Evolutionary conservation across 1,284 basidiomycete genomes (phyloP).

Genomic region (Mycosarcoma maydis): DNA sequence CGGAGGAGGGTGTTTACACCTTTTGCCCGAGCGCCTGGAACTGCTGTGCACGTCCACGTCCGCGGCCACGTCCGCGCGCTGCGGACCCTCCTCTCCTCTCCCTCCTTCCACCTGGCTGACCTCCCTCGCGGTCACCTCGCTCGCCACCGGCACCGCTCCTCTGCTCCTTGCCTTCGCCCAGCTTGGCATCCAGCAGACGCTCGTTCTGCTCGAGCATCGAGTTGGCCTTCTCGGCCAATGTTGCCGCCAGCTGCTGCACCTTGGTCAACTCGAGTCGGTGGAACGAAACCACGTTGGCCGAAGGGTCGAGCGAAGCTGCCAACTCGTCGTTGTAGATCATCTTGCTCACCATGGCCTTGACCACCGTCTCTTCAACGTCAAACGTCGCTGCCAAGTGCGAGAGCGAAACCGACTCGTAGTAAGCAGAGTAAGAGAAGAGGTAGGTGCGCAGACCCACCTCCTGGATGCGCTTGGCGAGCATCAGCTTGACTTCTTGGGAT

Average conservation of each 20-base stretch:
- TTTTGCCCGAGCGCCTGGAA: conserved; percentile 59
- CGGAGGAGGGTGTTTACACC: conserved; percentile 29
- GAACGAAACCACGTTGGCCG: conserved; percentile 83
- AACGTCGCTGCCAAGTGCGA: conserved; percentile 87
- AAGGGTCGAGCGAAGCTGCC: conserved; percentile 87
- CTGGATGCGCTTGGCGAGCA: conserved; percentile 96
- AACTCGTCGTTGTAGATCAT: conserved; percentile 99
- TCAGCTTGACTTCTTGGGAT: conserved; percentile 85
- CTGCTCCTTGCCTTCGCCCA: conserved; percentile 71
- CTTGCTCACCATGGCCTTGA: conserved; percentile 92
- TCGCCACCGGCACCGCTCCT: conserved; percentile 42
- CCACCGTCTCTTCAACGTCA: conserved; percentile 79
- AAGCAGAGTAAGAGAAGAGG: conserved; percentile 95
- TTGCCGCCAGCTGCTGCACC: conserved; percentile 64
- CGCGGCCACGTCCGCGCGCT: conserved; percentile 58
- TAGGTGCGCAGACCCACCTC: conserved; percentile 97
- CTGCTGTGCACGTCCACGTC: conserved; percentile 60
- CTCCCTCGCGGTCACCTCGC: conserved; percentile 44
- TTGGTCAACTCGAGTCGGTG: conserved; percentile 84
- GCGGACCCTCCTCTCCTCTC: conserved; percentile 58
- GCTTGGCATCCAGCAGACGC: conserved; percentile 88
- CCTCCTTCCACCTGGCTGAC: conserved; percentile 46
- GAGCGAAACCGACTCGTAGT: conserved; percentile 91
- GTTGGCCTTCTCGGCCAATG: conserved; percentile 85
- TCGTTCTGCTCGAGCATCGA: conserved; percentile 94